Conservation (phyloP, 1,139 yeast species). For the Torulaspora globosa region DNA sequence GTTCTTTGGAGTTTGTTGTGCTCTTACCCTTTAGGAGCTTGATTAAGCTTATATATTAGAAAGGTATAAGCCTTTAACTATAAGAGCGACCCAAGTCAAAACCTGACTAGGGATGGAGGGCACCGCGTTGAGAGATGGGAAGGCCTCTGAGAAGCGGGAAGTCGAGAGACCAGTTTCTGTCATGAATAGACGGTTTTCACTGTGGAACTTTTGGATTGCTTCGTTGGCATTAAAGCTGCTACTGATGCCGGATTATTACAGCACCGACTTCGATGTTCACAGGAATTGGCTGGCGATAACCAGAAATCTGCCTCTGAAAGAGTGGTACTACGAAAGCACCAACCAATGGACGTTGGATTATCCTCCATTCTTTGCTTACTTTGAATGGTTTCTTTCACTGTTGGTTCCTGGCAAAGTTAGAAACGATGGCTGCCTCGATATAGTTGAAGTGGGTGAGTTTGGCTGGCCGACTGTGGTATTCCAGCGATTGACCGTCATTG, state of each 20-base stretch:
- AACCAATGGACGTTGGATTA: slow-evolving; percentile 96
- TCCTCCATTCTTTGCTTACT: slow-evolving; percentile 96
- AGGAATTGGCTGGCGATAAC: slow-evolving; percentile 96
- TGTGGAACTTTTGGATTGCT: slow-evolving; percentile 65
- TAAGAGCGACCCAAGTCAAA: no score
- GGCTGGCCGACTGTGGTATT: slow-evolving; percentile 76
- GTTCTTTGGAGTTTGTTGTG: slow-evolving; percentile 6
- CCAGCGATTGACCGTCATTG: slow-evolving; percentile 76
- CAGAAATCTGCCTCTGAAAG: slow-evolving; percentile 60
- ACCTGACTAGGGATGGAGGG: neutral
- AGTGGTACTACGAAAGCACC: slow-evolving; percentile 83
- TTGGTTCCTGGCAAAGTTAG: slow-evolving; percentile 63
- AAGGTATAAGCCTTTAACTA: neutral
- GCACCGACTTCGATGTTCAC: slow-evolving; percentile 94
- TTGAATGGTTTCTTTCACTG: slow-evolving; percentile 74
- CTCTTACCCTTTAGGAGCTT: slow-evolving; percentile 7
- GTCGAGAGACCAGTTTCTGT: slow-evolving; percentile 3
- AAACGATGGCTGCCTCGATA: slow-evolving; percentile 73
- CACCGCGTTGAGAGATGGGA: neutral
- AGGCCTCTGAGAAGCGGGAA: slow-evolving; percentile 2
- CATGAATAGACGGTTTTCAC: slow-evolving; percentile 41
- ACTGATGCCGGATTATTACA: slow-evolving; percentile 35
- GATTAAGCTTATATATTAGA: neutral
- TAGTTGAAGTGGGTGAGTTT: slow-evolving; percentile 61
- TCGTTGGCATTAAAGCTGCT: slow-evolving; percentile 54